These are phyloP conservation scores for Dendryphion nanum DNA, from an alignment of 2,329 filamentous ascomycete genomes.

Conservation along the genomic window DNA sequence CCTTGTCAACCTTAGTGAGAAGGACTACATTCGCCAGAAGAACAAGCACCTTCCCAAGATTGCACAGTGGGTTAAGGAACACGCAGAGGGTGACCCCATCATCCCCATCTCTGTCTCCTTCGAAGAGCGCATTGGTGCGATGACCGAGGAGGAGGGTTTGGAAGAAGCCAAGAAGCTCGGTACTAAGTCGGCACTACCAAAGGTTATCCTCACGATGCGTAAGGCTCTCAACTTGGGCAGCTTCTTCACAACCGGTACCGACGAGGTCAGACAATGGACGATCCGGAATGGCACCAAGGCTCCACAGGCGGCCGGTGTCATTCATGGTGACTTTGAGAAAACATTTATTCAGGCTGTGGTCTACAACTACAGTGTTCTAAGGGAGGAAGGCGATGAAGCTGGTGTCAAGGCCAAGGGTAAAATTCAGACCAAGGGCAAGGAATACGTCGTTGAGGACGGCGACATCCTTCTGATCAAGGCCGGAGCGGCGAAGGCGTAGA, in stretches of 20 bases:
- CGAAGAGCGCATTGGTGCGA: constrained; percentile 84
- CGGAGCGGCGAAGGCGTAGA: constrained; percentile 71
- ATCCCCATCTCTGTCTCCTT: constrained; percentile 91
- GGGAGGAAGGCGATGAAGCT: constrained; percentile 84
- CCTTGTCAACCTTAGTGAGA: constrained; percentile 95
- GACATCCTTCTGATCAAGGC: constrained; percentile 87
- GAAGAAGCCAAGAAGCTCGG: constrained; percentile 89
- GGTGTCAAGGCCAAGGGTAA: constrained; percentile 93
- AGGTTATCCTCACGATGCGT: constrained; percentile 90
- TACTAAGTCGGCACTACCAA: constrained; percentile 85
- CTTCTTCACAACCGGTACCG: constrained; percentile 95
- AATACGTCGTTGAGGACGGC: constrained; percentile 85
- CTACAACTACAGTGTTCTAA: constrained; percentile 80
- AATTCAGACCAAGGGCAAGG: constrained; percentile 97
- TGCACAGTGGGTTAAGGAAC: constrained; percentile 90
- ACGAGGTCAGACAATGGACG: constrained; percentile 98
- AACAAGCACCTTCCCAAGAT: constrained; percentile 97
- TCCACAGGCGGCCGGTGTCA: constrained; percentile 95
- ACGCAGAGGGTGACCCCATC: constrained; percentile 83
- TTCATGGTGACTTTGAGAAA: constrained; percentile 98
- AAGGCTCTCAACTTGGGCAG: constrained; percentile 84
- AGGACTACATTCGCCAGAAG: constrained; percentile 97
- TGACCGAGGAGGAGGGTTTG: constrained; percentile 72
- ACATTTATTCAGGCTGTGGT: constrained; percentile 97
- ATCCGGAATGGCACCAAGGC: constrained; percentile 95